phyloP scores from a whole-genome alignment of 257 asterid species.

The Scutellaria baicalensis region DNA sequence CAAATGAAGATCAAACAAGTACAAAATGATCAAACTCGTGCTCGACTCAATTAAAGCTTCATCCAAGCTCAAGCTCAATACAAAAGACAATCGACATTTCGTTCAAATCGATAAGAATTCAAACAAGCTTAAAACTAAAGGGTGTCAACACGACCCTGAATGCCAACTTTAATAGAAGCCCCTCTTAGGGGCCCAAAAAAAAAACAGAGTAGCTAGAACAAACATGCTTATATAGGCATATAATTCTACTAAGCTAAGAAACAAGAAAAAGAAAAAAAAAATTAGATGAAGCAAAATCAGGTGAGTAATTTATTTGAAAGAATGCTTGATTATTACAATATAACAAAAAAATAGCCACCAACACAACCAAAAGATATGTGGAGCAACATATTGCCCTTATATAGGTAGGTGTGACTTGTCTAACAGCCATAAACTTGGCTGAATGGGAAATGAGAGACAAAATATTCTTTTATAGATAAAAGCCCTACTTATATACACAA shows the following conservation, averaged over 20 bases:
- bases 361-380: neutral
- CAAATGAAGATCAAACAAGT: too few species aligned
- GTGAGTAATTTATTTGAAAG: constrained; percentile 3
- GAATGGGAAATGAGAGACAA: neutral
- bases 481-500: constrained; percentile 17
- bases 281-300: neutral
- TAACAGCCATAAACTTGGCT: constrained; percentile 5
- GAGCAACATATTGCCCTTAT: neutral
- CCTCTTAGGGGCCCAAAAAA: too few species aligned
- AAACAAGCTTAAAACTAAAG: too few species aligned
- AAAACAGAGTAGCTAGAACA: too few species aligned
- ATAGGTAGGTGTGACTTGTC: constrained; percentile 9
- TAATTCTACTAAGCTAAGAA: neutral
- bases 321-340: constrained; percentile 12
- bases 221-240: neutral
- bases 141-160: too few species aligned
- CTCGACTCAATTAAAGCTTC: too few species aligned
- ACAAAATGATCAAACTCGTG: too few species aligned
- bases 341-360: constrained; percentile 16
- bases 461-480: neutral
- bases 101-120: too few species aligned
- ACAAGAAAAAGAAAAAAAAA: neutral
- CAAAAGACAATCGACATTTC: too few species aligned
- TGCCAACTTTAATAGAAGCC: too few species aligned
- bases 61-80: too few species aligned